Evolutionary conservation across 139 green algal species (phyloP).

Genomic region (Raphidocelis subcapitata): DNA sequence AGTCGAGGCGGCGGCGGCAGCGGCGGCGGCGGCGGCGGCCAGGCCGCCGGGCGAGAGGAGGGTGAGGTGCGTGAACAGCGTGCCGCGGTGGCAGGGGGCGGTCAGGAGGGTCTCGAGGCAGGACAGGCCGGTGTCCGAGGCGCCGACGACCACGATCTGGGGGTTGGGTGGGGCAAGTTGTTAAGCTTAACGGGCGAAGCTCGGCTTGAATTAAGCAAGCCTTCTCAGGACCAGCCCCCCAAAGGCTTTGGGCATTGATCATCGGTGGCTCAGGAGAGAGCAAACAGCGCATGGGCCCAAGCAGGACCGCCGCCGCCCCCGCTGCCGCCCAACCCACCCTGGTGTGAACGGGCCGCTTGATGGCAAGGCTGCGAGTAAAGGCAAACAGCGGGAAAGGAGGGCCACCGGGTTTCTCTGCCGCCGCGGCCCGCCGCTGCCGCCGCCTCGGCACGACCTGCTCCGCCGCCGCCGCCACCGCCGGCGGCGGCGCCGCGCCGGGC

Average conservation of each 20-base stretch:
- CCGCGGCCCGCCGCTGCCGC: no score
- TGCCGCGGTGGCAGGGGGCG: conserved; percentile 3
- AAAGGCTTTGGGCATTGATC: not conserved
- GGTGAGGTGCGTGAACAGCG: conserved; percentile 59
- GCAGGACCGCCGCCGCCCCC: no score
- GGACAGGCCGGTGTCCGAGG: conserved; percentile 57
- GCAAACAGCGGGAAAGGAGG: no score
- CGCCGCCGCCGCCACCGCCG: no score
- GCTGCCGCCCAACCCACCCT: no score
- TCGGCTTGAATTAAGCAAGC: not conserved
- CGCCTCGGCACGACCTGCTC: no score
- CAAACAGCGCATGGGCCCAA: not conserved
- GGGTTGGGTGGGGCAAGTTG: not conserved
- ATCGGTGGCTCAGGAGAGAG: not conserved
- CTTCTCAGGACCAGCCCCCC: not conserved
- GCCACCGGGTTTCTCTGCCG: no score
- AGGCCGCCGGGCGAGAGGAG: conserved; percentile 55
- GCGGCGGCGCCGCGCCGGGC: no score
- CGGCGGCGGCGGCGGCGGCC: conserved; percentile 33
- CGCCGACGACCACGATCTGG: conserved; percentile 63
- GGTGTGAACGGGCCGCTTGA: no score
- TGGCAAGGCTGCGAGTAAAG: no score
- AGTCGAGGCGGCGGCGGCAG: conserved; percentile 1
- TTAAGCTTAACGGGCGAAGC: not conserved
- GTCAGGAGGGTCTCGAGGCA: conserved; percentile 62